A percentile compares a stretch with the other conserved stretches of the same genome.
These are phyloP conservation scores for Trichoderma pleuroti DNA, from an alignment of 2,329 filamentous ascomycete genomes.

Conservation along the genomic window DNA sequence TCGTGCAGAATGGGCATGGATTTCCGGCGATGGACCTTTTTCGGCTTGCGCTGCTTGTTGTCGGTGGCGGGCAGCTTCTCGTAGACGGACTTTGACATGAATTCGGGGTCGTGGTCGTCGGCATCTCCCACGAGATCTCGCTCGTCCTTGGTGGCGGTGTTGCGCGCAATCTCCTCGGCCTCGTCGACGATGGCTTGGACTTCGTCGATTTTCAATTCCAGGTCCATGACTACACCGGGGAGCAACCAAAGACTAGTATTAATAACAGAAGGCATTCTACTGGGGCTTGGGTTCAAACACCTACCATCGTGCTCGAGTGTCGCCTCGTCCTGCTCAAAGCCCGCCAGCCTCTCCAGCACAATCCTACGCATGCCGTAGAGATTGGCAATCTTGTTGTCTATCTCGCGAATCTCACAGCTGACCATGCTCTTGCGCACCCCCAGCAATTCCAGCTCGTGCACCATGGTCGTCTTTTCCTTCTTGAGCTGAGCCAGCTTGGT, in stretches of 20 bases:
- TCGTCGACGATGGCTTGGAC: constrained; percentile 58
- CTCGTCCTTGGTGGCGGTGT: constrained; percentile 51
- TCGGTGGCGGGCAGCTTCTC: constrained; percentile 72
- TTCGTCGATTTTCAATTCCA: constrained; percentile 60
- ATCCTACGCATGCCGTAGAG: constrained; percentile 89
- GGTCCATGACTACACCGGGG: constrained; percentile 52
- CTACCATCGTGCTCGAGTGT: constrained; percentile 83
- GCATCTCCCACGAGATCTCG: constrained; percentile 51
- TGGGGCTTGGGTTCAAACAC: constrained; percentile 30
- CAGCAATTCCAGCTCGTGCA: constrained; percentile 87
- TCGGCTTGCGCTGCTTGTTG: constrained; percentile 45
- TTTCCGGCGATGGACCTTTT: constrained; percentile 62
- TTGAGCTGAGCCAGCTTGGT: constrained; percentile 70
- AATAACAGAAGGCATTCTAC: neutral
- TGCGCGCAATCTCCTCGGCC: constrained; percentile 52
- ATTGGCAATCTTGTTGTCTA: constrained; percentile 95
- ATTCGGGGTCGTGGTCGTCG: constrained; percentile 52
- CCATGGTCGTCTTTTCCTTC: constrained; percentile 74
- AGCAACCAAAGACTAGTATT: neutral
- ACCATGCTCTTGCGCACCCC: constrained; percentile 95
- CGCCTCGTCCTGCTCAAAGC: constrained; percentile 84
- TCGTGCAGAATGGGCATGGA: constrained; percentile 96
- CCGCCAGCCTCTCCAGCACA: constrained; percentile 80
- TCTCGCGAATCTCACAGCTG: constrained; percentile 90
- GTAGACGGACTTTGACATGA: constrained; percentile 98